Base-by-base conservation (phyloP, 208 protist genomes). In the Tetramitus jugosus region DNA sequence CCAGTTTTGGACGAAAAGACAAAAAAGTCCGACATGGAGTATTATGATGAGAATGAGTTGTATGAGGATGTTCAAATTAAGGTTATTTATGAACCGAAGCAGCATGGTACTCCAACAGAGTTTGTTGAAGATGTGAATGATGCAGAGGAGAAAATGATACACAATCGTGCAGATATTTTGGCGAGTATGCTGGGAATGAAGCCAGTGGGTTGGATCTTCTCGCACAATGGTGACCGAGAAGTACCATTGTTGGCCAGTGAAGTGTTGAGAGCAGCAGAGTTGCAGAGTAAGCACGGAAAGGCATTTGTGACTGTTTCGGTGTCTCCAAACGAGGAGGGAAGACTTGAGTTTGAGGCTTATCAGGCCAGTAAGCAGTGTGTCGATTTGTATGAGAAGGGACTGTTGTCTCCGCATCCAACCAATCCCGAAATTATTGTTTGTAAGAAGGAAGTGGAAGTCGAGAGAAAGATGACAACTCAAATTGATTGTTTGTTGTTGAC, bases 281-380 rank as follows among this genome's bases (percentile, higher is more conserved):
- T n/a, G 10, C 67, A 74, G 23, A 39, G n/a, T 2, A 74, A 74
- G 23, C 53, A 53, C 53, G 67, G 67, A 26, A 23, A 39, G 14
- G 17, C 42, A 35, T 74, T 74, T 53, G 67, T 74, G 14, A 74
- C 67, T 33, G 37, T 74, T 39, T 39, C 67, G 8, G 67, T 23
- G 10, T 53, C 20, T 56, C 42, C 42, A 14, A 53, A 74, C 37
- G 39, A 49, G 26, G 17, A 33, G 6, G 39, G 42, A 2, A 10
- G 39, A 53, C 2, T 74, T 39, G 6, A n/a, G 53, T 74, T 74
- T 10, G 40, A 74, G 35, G 67, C 67, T 10, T 74, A 31, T 53
- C 67, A 74, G 37, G 67, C 53, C 23, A 53, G 42, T 10, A 53
- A 74, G 53, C 67, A 74, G 35, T 74, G 67, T 37, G 67, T 74